Percentiles rank a stretch among this genome's conserved stretches.
Evolutionary conservation across 148 eudicot genomes (phyloP).

Genomic region (Spergularia bocconei): DNA sequence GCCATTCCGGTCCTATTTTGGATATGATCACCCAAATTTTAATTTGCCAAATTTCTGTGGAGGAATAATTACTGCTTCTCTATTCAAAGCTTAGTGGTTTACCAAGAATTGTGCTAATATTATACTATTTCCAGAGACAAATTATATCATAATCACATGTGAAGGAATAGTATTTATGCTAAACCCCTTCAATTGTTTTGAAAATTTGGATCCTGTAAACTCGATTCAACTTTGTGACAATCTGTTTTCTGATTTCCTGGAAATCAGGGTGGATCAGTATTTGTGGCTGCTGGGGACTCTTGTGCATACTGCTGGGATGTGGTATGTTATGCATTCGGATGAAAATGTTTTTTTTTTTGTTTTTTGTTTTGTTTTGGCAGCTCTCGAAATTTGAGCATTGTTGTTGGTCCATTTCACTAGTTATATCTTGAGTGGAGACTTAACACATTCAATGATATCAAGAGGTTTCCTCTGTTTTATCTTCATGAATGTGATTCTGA

Average conservation of each 20-base stretch:
- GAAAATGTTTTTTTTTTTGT: too few species aligned
- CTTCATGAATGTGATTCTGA: slow-evolving; percentile 3
- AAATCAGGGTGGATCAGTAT: slow-evolving; percentile 66
- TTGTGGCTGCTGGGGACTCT: slow-evolving; percentile 88
- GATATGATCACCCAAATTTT: neutral
- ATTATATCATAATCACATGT: neutral
- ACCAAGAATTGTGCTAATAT: neutral
- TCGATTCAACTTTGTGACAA: neutral
- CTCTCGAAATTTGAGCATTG: neutral
- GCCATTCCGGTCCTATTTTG: neutral
- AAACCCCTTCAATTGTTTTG: neutral
- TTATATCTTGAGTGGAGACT: neutral
- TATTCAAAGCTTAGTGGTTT: neutral
- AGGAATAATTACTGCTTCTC: neutral
- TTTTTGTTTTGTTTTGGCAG: neutral
- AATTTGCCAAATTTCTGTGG: neutral
- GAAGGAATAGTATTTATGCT: neutral
- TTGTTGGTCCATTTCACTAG: neutral
- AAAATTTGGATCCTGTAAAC: neutral
- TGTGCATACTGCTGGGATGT: slow-evolving; percentile 99
- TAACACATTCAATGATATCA: neutral
- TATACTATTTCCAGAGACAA: neutral
- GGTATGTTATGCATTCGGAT: slow-evolving; percentile 42
- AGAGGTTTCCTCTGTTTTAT: neutral
- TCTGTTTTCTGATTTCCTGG: slow-evolving; percentile 12